Evolutionary conservation across 805 yeast species (phyloP), one percentile per base, ranked within the genome.

Genomic region (Saturnispora galanensis): DNA sequence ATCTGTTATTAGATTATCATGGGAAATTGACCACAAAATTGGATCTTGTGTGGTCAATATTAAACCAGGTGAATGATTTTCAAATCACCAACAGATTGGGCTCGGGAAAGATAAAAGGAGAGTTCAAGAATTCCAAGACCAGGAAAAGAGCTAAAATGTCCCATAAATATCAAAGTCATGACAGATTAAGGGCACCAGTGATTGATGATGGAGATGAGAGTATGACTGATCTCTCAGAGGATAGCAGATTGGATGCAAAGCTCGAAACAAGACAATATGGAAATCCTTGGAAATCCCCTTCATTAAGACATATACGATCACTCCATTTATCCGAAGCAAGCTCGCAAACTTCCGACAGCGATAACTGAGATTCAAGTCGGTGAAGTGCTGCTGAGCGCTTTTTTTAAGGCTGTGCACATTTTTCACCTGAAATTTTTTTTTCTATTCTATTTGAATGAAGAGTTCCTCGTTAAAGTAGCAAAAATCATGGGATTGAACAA

Each of bases 401-500:
- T 12, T 11, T 38, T 28, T 34, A 8, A 29, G 41, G 41, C 41
- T 38, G 41, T 38, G 41, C 41, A 13, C 26, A 21, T 21, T 21
- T 21, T 21, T 21, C 26, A 21, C 26, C 26, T 21, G 26, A 21
- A 21, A 4, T 21, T 21, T 21, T 21, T 21, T 21, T 21, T 21
- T 21, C 7, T 4, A 21, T 21, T 21, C 26, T 21, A 21, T 17
- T n/a, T 11, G 18, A 30, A 8, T 31, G 33, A 35, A 35, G 15
- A 30, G 13, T 35, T 38, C 18, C 18, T 29, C 18, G 28, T 34
- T 10, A 13, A 33, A 13, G 10, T 13, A 10, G 13, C 16, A 12
- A 32, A 13, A n/a, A 38, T 38, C 13, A 60, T 60, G 64, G 59
- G 59, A 10, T 56, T 62, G 5, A 61, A 56, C 41, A 60, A 57